These are phyloP conservation scores for Jacaranda copaia DNA, from an alignment of 257 asterid genomes.

Conservation along the genomic window DNA sequence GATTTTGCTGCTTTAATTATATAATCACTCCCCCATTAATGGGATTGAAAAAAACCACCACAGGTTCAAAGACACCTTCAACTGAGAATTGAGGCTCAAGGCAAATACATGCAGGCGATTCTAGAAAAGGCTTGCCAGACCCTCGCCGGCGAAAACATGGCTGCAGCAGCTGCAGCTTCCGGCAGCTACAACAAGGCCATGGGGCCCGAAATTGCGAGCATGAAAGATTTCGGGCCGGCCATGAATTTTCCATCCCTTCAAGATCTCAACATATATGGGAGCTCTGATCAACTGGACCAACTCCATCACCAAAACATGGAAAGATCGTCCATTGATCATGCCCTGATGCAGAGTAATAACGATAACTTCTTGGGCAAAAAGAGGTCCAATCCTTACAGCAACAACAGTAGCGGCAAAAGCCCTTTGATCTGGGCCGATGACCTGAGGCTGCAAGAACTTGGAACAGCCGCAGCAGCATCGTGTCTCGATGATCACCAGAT, in stretches of 20 bases:
- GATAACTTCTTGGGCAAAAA: conserved; percentile 58
- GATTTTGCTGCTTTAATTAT: no score
- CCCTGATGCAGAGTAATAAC: conserved; percentile 43
- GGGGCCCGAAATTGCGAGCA: conserved; percentile 49
- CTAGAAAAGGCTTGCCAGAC: conserved; percentile 98
- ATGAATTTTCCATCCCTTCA: conserved; percentile 76
- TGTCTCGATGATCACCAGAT: conserved; percentile 52
- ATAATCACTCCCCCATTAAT: background rate
- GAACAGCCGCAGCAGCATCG: conserved; percentile 36
- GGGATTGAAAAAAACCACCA: background rate
- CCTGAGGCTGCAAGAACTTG: conserved; percentile 68
- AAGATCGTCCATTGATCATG: conserved; percentile 49
- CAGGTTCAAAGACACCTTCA: conserved; percentile 99
- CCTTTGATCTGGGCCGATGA: conserved; percentile 81
- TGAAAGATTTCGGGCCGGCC: conserved; percentile 54
- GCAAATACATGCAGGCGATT: conserved; percentile 96
- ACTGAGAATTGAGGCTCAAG: conserved; percentile 94
- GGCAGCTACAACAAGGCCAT: conserved; percentile 56
- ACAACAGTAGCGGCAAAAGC: conserved; percentile 45
- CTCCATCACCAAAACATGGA: conserved; percentile 60
- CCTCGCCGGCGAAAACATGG: conserved; percentile 77
- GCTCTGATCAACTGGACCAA: conserved; percentile 46
- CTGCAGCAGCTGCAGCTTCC: conserved; percentile 45
- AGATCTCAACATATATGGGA: conserved; percentile 84
- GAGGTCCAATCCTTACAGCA: conserved; percentile 59